Conservation (phyloP, 371 early-diverging fungal species). For the Mortierella sp. region DNA sequence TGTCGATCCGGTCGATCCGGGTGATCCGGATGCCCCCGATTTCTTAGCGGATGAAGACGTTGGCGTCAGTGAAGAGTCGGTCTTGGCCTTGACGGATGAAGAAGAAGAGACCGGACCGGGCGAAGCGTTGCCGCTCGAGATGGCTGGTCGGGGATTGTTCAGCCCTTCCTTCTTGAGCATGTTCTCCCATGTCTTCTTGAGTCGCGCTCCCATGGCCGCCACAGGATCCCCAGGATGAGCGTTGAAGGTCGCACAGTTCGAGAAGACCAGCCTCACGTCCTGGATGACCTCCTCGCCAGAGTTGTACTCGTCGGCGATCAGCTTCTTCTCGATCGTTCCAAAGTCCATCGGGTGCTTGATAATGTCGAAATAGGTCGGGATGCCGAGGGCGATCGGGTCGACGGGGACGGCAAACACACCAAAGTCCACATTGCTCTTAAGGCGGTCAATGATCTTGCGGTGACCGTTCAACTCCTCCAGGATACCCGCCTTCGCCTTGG, state of each 20-base stretch:
- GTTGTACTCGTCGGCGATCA: conserved; percentile 59
- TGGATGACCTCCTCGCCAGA: conserved; percentile 61
- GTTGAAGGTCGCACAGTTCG: conserved; percentile 62
- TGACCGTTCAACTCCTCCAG: conserved; percentile 38
- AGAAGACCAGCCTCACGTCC: conserved; percentile 65
- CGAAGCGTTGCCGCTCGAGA: not conserved
- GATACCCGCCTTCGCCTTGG: conserved; percentile 15
- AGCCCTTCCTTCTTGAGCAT: conserved; percentile 49
- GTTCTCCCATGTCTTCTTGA: conserved; percentile 43
- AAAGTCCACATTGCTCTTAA: conserved; percentile 59
- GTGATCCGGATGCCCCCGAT: not conserved
- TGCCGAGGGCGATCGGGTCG: conserved; percentile 75
- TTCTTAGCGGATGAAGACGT: conserved; percentile 22
- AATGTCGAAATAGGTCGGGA: conserved; percentile 85
- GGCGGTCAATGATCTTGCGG: conserved; percentile 53
- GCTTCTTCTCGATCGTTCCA: conserved; percentile 88
- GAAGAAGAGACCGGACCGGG: not conserved
- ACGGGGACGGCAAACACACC: conserved; percentile 75
- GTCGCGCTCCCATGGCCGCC: conserved; percentile 41
- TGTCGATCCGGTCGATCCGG: not conserved
- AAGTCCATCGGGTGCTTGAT: conserved; percentile 98
- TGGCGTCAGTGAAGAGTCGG: not conserved
- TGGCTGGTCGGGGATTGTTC: conserved; percentile 16
- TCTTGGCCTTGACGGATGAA: conserved; percentile 15
- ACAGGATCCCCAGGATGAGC: conserved; percentile 49